These are phyloP conservation scores for Termitomyces sp. DNA, from an alignment of 768 basidiomycete species.

Conservation along the genomic window DNA sequence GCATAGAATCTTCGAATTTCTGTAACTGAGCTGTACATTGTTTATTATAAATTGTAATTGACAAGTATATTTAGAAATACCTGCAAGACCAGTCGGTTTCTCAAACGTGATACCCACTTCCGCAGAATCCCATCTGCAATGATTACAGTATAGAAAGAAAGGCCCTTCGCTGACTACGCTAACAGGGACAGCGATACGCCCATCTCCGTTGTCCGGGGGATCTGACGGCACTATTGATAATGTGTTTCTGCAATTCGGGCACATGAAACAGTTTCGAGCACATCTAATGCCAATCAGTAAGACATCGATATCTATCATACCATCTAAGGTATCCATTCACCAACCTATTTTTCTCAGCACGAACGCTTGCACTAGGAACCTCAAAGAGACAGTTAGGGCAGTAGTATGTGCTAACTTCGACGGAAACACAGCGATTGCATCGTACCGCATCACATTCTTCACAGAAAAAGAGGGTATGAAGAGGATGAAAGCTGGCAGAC, in stretches of 20 bases:
- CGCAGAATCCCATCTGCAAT: slow-evolving; percentile 93
- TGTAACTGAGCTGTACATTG: slow-evolving; percentile 75
- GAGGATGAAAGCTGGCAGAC: slow-evolving; percentile 73
- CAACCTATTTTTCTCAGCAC: slow-evolving; percentile 95
- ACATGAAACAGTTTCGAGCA: slow-evolving; percentile 95
- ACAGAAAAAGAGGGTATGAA: slow-evolving; percentile 90
- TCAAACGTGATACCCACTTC: slow-evolving; percentile 91
- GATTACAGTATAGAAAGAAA: slow-evolving; percentile 87
- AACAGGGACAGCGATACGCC: slow-evolving; percentile 44
- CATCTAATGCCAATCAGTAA: slow-evolving; percentile 51
- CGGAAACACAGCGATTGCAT: slow-evolving; percentile 86
- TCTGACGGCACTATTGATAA: slow-evolving; percentile 90
- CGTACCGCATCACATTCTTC: slow-evolving; percentile 97
- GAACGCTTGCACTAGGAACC: slow-evolving; percentile 96
- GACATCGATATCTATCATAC: slow-evolving; percentile 1
- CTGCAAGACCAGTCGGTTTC: slow-evolving; percentile 92
- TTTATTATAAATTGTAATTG: neutral
- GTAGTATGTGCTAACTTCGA: slow-evolving; percentile 96
- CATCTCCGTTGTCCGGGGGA: slow-evolving; percentile 58
- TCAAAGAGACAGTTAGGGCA: slow-evolving; percentile 99
- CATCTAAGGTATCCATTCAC: slow-evolving; percentile 1
- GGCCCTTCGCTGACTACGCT: slow-evolving; percentile 76
- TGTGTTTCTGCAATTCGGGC: slow-evolving; percentile 89
- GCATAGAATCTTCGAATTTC: slow-evolving; percentile 80
- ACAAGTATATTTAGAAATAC: slow-evolving; percentile 36